Evolutionary conservation across 73 alveolate genomes (phyloP).

Genomic region (Symbiodinium natans): DNA sequence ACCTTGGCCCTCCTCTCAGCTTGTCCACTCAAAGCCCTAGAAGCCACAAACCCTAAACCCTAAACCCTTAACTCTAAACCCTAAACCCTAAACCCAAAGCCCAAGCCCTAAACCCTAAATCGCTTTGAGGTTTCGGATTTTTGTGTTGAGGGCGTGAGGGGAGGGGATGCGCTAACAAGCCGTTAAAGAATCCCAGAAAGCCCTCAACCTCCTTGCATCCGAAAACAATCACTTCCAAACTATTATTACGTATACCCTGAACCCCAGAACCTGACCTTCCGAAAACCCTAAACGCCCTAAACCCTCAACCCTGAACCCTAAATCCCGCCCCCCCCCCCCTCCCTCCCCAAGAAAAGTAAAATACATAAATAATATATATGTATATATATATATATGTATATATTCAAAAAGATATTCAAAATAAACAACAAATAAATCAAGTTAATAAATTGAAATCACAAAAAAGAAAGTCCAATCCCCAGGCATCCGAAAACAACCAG

Average conservation of each 20-base stretch:
- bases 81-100: neutral
- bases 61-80: neutral
- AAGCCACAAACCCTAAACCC: neutral
- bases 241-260: neutral
- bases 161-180: too few species aligned
- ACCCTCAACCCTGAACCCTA: neutral
- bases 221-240: too few species aligned
- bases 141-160: too few species aligned
- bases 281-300: neutral
- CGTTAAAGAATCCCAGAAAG: too few species aligned
- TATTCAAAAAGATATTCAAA: neutral
- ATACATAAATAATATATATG: neutral
- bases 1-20: conserved; percentile 19
- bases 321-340: too few species aligned
- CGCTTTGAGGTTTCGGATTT: too few species aligned
- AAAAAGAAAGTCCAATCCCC: too few species aligned
- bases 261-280: neutral
- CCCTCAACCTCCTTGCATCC: too few species aligned
- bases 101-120: too few species aligned
- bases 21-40: neutral
- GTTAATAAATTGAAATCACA: too few species aligned
- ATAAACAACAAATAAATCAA: neutral
- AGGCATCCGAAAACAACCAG: conserved; percentile 4
- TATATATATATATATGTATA: neutral
- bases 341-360: too few species aligned